These are phyloP conservation scores for Hymenoscyphus fructigenus DNA, from an alignment of 2,329 filamentous ascomycete genomes.

Conservation along the genomic window DNA sequence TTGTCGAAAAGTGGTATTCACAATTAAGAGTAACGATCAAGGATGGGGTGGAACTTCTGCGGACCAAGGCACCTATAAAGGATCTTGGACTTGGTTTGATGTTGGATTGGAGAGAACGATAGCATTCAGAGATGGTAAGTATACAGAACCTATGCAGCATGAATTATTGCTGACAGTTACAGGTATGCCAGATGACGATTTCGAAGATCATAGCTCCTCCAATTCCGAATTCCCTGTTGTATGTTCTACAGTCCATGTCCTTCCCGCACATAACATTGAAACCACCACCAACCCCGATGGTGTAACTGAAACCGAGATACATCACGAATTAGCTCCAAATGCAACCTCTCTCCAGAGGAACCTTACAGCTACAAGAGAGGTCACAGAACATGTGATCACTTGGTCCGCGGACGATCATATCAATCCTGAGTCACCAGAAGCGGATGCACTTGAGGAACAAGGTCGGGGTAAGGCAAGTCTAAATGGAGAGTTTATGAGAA, in stretches of 20 bases:
- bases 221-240: slow-evolving; percentile 8
- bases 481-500: slow-evolving; percentile 55
- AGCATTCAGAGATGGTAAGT: slow-evolving; percentile 31
- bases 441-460: slow-evolving; percentile 34
- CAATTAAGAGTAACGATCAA: slow-evolving; percentile 56
- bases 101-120: slow-evolving; percentile 58
- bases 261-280: not conserved
- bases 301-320: not conserved
- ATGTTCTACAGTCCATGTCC: slow-evolving; percentile 2
- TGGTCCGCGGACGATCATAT: slow-evolving; percentile 55
- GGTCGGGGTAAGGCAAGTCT: slow-evolving; percentile 53
- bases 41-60: slow-evolving; percentile 48
- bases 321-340: not conserved
- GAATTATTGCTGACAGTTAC: not conserved
- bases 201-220: not conserved
- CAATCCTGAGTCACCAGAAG: slow-evolving; percentile 44
- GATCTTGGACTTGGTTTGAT: slow-evolving; percentile 64
- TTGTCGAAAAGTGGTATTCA: slow-evolving; percentile 62
- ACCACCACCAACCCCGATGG: slow-evolving; percentile 16
- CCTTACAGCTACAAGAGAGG: slow-evolving; percentile 40
- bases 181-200: not conserved
- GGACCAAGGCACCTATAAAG: slow-evolving; percentile 43
- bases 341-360: slow-evolving; percentile 47
- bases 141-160: not conserved
- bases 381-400: slow-evolving; percentile 47